Conservation (phyloP, 805 yeast species). For the Candida montana region DNA sequence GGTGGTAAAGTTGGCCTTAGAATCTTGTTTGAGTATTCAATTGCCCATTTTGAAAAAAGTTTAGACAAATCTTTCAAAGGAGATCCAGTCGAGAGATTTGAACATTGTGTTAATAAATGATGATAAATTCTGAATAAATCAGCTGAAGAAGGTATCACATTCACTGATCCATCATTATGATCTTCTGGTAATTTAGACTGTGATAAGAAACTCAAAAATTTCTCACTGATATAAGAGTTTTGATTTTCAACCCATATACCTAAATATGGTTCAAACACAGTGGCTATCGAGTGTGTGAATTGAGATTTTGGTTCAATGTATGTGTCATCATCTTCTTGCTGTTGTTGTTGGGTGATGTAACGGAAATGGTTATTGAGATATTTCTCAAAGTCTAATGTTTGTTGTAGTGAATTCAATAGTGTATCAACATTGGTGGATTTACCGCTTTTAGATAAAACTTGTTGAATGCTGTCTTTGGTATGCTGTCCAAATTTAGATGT, state of each 20-base stretch:
- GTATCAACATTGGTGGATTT: constrained; percentile 51
- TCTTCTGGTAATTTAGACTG: constrained; percentile 49
- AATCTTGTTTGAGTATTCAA: constrained; percentile 49
- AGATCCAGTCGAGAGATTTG: constrained; percentile 44
- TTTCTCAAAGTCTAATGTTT: constrained; percentile 80
- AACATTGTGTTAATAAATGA: constrained; percentile 62
- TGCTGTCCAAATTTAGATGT: constrained; percentile 58
- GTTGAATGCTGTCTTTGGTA: constrained; percentile 62
- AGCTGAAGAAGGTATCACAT: constrained; percentile 80
- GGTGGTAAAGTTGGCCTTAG: constrained; percentile 46
- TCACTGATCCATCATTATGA: constrained; percentile 45
- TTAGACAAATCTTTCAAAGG: constrained; percentile 40
- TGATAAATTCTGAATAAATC: constrained; percentile 80
- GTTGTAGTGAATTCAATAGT: constrained; percentile 63
- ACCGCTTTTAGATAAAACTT: constrained; percentile 41
- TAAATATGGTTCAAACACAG: constrained; percentile 80
- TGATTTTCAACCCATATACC: constrained; percentile 85
- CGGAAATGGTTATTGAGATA: constrained; percentile 61
- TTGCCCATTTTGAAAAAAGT: constrained; percentile 62
- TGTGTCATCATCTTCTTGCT: constrained; percentile 11
- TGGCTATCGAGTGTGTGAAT: constrained; percentile 45
- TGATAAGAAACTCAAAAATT: constrained; percentile 59
- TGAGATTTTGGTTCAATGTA: constrained; percentile 15
- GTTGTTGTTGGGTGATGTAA: constrained; percentile 27
- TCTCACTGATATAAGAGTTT: constrained; percentile 54